Evolutionary conservation across 2,329 filamentous ascomycete species (phyloP).

Genomic region (Shiraia sp.): DNA sequence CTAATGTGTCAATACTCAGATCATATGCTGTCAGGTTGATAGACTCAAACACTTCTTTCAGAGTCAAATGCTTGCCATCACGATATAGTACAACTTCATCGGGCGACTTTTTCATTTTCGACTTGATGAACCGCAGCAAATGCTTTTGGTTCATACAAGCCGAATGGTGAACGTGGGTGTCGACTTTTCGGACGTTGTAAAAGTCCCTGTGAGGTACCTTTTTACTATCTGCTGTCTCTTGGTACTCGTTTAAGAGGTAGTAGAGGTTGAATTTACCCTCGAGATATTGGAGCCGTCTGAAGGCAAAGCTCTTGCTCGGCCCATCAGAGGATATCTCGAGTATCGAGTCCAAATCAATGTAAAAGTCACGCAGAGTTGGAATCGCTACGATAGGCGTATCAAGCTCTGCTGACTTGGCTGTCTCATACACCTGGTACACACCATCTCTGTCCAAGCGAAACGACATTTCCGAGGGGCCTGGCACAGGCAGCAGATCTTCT

Average conservation of each 20-base stretch:
- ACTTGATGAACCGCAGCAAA: conserved; percentile 96
- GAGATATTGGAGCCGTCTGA: conserved; percentile 88
- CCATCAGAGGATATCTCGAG: conserved; percentile 91
- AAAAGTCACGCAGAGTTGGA: conserved; percentile 93
- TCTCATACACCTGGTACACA: conserved; percentile 91
- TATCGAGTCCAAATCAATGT: conserved; percentile 88
- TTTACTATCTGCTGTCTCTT: conserved; percentile 97
- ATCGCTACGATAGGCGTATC: conserved; percentile 76
- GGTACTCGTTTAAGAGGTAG: conserved; percentile 90
- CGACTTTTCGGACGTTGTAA: conserved; percentile 98
- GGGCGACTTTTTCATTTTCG: conserved; percentile 98
- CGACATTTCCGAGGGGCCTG: conserved; percentile 69
- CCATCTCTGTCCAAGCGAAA: conserved; percentile 82
- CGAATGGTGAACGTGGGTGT: conserved; percentile 98
- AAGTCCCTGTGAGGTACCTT: conserved; percentile 97
- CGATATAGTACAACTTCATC: conserved; percentile 91
- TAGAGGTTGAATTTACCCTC: conserved; percentile 98
- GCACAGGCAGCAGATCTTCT: conserved; percentile 74
- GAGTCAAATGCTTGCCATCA: conserved; percentile 87
- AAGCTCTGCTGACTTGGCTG: conserved; percentile 62
- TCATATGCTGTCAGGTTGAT: conserved; percentile 98
- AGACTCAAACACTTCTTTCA: conserved; percentile 93
- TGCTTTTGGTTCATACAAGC: conserved; percentile 99
- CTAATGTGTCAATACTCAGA: conserved; percentile 94
- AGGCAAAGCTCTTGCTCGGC: conserved; percentile 95